Base-by-base conservation (phyloP, 1,139 yeast genomes). In the Suhomyces panamericanus region DNA sequence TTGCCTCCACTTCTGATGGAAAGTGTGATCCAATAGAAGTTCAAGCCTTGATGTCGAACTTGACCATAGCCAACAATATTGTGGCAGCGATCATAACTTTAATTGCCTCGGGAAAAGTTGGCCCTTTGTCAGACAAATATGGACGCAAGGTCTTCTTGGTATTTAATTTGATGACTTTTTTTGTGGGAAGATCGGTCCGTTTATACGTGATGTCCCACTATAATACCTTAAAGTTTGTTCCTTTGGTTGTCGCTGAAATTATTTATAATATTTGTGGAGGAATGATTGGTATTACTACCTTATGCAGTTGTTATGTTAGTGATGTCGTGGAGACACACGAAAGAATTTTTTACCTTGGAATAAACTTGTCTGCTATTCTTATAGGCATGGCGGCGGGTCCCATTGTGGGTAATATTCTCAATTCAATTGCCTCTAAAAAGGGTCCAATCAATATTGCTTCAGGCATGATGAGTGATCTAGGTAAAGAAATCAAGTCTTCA, bases 361-460 rank as follows among this genome's bases (percentile, higher is more conserved):
- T 77, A 30, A 64, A 78, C 28, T 70, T 76, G 44, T 88, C 90
- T 0, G 65, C 78, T 20, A 57, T 85, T 47, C 84, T 77, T 55
- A 67, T 75, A 6, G 91, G 91, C 0, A 59, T 82, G 50, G 83
- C 85, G 1, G 24, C 77, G 13, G 93, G 93, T 1, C 95, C 95
- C 0, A 48, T 81, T 29, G 44, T 75, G 2, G 87, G 87, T 0
- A 80, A 83, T 43, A 45, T 69, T 16, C 39, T 48, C 13, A 43
- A 37, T 24, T 32, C 43, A 12, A 10, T 10, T 34, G 24, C 20
- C 37, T 43, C 9, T 22, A 33, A 20, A 40, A 38, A n/a, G 16
- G 38, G 6, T 5, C 36, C 17, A 22, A 22, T 11, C 4, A 10
- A 22, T 9, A 16, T 26, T n/a, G 24, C 9, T 12, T 34, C 26